Conservation (phyloP, 768 basidiomycete species). For the Pulveroboletus sp. region DNA sequence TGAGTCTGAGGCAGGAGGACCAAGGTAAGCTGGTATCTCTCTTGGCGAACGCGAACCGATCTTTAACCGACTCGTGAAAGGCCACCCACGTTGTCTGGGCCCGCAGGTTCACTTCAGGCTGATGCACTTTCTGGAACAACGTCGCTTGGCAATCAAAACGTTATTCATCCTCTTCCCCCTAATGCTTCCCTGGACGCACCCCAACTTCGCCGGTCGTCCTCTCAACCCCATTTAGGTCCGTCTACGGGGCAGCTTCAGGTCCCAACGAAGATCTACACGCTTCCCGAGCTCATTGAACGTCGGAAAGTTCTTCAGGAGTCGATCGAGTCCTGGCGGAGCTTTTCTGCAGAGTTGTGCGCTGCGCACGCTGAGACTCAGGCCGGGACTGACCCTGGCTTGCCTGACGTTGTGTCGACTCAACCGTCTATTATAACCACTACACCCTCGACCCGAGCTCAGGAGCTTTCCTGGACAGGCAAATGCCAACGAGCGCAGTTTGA, state of each 20-base stretch:
- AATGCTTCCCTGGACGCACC: conserved; percentile 9
- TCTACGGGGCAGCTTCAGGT: conserved; percentile 8
- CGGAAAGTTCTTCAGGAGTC: conserved; percentile 24
- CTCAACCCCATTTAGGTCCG: conserved; percentile 26
- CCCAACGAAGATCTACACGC: conserved; percentile 19
- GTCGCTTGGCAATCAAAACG: background rate
- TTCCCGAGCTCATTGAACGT: conserved; percentile 25
- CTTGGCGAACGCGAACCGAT: conserved; percentile 2
- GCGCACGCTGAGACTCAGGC: conserved; percentile 7
- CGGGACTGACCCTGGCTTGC: background rate
- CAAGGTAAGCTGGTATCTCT: conserved; percentile 15
- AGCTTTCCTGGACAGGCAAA: conserved; percentile 18
- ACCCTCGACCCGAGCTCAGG: conserved; percentile 9
- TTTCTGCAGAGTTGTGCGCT: conserved; percentile 16
- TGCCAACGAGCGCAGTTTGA: conserved; percentile 25
- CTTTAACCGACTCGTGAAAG: conserved; percentile 14
- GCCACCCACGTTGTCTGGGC: background rate
- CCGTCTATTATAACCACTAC: background rate
- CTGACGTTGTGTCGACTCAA: background rate
- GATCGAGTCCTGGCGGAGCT: conserved; percentile 21
- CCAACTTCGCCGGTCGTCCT: conserved; percentile 27
- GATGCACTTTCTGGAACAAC: conserved; percentile 3
- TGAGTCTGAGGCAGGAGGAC: background rate
- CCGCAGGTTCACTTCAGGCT: background rate
- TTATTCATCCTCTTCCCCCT: conserved; percentile 1